Evolutionary conservation across 257 asterid species (phyloP).

Genomic region (Solanum gracilifrons): DNA sequence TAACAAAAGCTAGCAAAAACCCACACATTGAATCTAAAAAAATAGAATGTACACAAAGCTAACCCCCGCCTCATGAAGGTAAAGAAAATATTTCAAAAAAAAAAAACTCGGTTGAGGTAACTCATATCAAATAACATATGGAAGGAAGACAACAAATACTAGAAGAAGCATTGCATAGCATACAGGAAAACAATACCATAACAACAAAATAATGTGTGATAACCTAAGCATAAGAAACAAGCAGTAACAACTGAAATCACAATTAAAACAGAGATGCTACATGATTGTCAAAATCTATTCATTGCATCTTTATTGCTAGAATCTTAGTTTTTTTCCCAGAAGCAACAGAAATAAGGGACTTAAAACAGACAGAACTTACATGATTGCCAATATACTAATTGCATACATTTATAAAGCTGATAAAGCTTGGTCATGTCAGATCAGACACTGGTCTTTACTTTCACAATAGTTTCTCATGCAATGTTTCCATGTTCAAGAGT

Average conservation of each 20-base stretch:
- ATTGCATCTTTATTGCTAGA: background rate
- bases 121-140: background rate
- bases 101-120: too few relatives aligned
- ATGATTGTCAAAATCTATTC: background rate
- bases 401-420: background rate
- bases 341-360: background rate
- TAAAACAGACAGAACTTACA: background rate
- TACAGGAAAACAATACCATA: background rate
- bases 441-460: background rate
- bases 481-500: background rate
- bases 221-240: background rate
- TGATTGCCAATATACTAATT: background rate
- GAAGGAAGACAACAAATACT: background rate
- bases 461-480: background rate
- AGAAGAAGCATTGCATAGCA: background rate
- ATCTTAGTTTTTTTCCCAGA: background rate
- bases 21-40: background rate
- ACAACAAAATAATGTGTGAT: background rate
- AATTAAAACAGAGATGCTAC: background rate
- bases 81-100: too few relatives aligned
- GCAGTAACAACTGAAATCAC: background rate
- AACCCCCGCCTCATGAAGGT: background rate
- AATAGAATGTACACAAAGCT: too few relatives aligned
- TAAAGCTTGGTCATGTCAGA: background rate
- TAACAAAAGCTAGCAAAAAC: background rate